Evolutionary conservation across 2,329 filamentous ascomycete species (phyloP), one percentile per base, ranked within the genome.

Genomic region (Talaromyces marneffei): DNA sequence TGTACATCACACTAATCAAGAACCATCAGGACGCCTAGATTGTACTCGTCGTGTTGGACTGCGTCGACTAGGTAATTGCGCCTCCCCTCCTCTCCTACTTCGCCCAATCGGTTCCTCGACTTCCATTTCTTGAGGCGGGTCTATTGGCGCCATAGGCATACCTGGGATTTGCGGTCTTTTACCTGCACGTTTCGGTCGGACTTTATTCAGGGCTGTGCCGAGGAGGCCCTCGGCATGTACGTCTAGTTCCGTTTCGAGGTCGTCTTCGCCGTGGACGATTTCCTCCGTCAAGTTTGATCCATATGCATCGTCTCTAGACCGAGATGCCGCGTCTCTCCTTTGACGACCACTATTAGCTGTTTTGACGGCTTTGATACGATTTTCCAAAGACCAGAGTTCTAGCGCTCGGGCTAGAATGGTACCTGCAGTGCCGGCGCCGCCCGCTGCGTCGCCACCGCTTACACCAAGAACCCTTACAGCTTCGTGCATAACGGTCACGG

Each of bases 401-500:
- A 80, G 68, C 0, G 78, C 78, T 2, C 75, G 74, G 14, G 74
- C 75, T 4, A 80, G 70, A 12, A 80, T 69, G 0, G 78, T 79
- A 10, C 77, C 78, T 2, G 78, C 78, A 53, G 79, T 73, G 1
- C 78, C 78, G 3, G 78, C 78, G 57, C 78, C 78, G 4, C 77
- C 77, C 4, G 78, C 77, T 31, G 75, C 75, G 65, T 80, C 78
- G 3, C 77, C 78, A 4, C 78, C 78, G 54, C 74, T 77, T 0
- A 75, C 73, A 2, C 76, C 76, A 4, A 80, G 65, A 2, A 80
- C 75, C 29, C 78, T 73, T n/a, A 80, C 78, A 6, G 78, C 77
- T 74, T 97, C 90, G 67, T 97, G 94, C 27, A 97, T 79, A 2
- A 91, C 86, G 9, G 87, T 82, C 3, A 94, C 87, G 0, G 93